Evolutionary conservation across 306 rosid genomes (phyloP), one percentile per base, ranked within the genome.

Genomic region (Glycine tomentella): DNA sequence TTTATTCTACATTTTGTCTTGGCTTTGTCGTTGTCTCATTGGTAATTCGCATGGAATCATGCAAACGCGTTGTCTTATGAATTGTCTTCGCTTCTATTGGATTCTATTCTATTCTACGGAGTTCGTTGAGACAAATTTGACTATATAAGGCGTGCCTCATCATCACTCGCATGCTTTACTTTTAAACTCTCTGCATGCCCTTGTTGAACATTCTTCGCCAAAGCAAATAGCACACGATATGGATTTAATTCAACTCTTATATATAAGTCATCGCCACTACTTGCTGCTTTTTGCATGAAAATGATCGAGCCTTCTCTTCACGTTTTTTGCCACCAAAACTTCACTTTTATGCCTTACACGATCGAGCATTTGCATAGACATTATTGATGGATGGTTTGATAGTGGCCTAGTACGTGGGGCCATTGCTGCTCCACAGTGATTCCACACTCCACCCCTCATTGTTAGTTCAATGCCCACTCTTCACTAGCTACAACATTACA

Each of bases 261-360:
- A 61, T 45, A 14, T 0, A 61, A 75, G 7, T 61, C 71, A 44
- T 75, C 46, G 45, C 31, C 20, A 5, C 31, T 25, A 25, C 10
- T 66, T 77, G 17, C 66, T n/a, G 6, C 31, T 25, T 25, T 66
- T 66, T 78, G 81, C 81, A 66, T 67, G 75, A 78, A 40, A 78
- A 52, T 42, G 57, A n/a, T n/a, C n/a, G n/a, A 10, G n/a, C 51
- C 66, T 50, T 51, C 59, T 4, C 6, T 38, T 38, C 44, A 75
- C n/a, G 44, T 17, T 38, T 66, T 4, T 38, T 65, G 17, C 44
- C 51, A 51, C 52, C 74, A 50, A 75, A 75, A 46, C 59, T 34
- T 76, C 49, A 49, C 80, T 76, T 49, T 76, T 48, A 34, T 33
- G 15, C 16, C 56, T 45, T 45, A 33, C 80, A 62, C 62, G 1